Evolutionary conservation across 495 filamentous ascomycete genomes (phyloP), one percentile per base, ranked within the genome.

Genomic region (Hypoxylon intermedium): DNA sequence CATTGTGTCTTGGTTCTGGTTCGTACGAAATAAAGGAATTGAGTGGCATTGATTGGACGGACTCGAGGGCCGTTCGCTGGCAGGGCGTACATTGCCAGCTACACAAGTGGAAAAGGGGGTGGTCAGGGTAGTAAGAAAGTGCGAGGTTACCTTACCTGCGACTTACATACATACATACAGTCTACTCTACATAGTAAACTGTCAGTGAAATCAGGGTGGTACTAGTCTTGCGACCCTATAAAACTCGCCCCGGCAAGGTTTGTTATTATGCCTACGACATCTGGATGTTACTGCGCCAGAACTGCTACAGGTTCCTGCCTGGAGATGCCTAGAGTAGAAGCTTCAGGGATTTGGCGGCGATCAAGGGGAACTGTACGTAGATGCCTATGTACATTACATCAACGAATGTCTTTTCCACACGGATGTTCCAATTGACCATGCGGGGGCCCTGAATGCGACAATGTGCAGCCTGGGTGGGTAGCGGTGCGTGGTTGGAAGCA

Each of bases 51-150:
- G 26, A 44, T 46, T 57, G 47, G 40, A 38, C 52, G 37, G 37
- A 46, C 24, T 53, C 47, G 42, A 51, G 15, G 36, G 19, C 41
- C 19, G 52, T 48, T 60, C 34, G 45, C 52, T 58, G 48, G 63
- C 63, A 62, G 56, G 58, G 63, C 58, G 48, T 31, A 66, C 57
- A 53, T 26, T 51, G 26, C 40, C 47, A 20, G 57, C 38, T 43
- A 53, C 31, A 45, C 40, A 66, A 66, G 63, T 62, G 63, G 57
- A 53, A 66, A 66, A 66, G 7, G 7, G n/a, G 24, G 24, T 26
- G 24, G 24, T 26, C 3, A 66, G 58, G 63, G 58, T 61, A 42
- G 57, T 60, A 60, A 52, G 51, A 52, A 52, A 55, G 45, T 48
- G 62, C 51, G 50, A 60, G 38, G 56, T 53, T 47, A 55, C 56